Conservation (phyloP, 768 basidiomycete species). For the Leccinellum luteum region DNA sequence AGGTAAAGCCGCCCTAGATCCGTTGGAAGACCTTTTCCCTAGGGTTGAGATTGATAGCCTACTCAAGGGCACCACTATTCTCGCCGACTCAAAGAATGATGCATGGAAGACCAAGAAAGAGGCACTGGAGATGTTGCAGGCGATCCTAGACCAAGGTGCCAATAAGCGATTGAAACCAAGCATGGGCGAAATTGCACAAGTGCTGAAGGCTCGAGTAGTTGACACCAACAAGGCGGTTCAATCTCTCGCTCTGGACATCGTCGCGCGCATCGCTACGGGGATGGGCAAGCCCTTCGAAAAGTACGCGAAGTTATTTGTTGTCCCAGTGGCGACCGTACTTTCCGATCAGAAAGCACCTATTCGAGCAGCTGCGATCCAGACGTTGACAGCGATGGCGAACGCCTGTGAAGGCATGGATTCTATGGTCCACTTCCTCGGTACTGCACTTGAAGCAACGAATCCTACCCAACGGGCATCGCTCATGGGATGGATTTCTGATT, state of each 20-base stretch:
- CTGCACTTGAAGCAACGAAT: slow-evolving; percentile 81
- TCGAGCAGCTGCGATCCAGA: slow-evolving; percentile 71
- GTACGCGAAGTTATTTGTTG: slow-evolving; percentile 70
- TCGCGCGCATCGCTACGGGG: slow-evolving; percentile 84
- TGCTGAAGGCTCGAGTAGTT: slow-evolving; percentile 82
- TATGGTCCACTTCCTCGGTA: slow-evolving; percentile 74
- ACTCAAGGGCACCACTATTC: slow-evolving; percentile 76
- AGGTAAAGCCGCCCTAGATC: slow-evolving; percentile 48
- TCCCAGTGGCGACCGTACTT: slow-evolving; percentile 78
- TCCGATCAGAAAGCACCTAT: slow-evolving; percentile 92
- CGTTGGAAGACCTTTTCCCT: slow-evolving; percentile 92
- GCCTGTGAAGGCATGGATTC: slow-evolving; percentile 84
- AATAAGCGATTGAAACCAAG: slow-evolving; percentile 90
- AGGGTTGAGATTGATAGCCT: slow-evolving; percentile 89
- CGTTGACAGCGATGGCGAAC: slow-evolving; percentile 78
- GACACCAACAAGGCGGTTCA: slow-evolving; percentile 97
- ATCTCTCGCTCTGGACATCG: slow-evolving; percentile 82
- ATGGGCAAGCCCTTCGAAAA: slow-evolving; percentile 98
- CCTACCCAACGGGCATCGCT: slow-evolving; percentile 82
- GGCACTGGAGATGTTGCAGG: slow-evolving; percentile 81
- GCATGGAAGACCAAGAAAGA: slow-evolving; percentile 98
- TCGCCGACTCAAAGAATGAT: slow-evolving; percentile 85
- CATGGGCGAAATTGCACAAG: slow-evolving; percentile 90
- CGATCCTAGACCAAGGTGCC: slow-evolving; percentile 81
- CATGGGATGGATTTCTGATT: slow-evolving; percentile 76